These are phyloP conservation scores for Solanum appendiculatum DNA, from an alignment of 257 asterid genomes.

Conservation along the genomic window DNA sequence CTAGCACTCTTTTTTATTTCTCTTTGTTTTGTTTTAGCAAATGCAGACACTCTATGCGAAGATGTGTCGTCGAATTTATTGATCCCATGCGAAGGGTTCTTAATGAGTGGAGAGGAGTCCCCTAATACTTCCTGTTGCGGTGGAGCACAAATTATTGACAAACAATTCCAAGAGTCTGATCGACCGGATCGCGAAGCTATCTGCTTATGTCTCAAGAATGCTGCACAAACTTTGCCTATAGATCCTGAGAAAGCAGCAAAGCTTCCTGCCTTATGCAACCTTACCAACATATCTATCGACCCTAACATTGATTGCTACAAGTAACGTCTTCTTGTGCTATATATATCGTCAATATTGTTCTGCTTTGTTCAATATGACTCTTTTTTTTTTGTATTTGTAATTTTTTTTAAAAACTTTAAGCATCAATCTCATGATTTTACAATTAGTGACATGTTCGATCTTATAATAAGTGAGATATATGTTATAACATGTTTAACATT, in stretches of 20 bases:
- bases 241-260: not conserved
- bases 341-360: too few relatives aligned
- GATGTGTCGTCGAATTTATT: slow-evolving; percentile 9
- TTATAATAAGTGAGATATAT: too few relatives aligned
- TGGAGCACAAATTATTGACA: slow-evolving; percentile 6
- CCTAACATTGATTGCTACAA: not conserved
- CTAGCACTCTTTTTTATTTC: not conserved
- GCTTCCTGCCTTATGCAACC: not conserved
- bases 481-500: not conserved
- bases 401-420: too few relatives aligned
- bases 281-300: not conserved
- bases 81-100: slow-evolving; percentile 23
- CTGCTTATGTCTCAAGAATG: slow-evolving; percentile 19
- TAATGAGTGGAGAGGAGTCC: slow-evolving; percentile 9
- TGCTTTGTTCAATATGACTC: not conserved
- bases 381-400: too few relatives aligned
- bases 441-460: not conserved
- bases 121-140: slow-evolving; percentile 22
- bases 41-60: slow-evolving; percentile 15
- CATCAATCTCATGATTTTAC: too few relatives aligned
- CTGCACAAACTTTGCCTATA: slow-evolving; percentile 8
- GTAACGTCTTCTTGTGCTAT: not conserved
- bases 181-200: slow-evolving; percentile 13
- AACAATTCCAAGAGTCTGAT: slow-evolving; percentile 4
- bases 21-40: not conserved